Conservation (phyloP, 305 asterid species). For the Ajuga reptans region DNA sequence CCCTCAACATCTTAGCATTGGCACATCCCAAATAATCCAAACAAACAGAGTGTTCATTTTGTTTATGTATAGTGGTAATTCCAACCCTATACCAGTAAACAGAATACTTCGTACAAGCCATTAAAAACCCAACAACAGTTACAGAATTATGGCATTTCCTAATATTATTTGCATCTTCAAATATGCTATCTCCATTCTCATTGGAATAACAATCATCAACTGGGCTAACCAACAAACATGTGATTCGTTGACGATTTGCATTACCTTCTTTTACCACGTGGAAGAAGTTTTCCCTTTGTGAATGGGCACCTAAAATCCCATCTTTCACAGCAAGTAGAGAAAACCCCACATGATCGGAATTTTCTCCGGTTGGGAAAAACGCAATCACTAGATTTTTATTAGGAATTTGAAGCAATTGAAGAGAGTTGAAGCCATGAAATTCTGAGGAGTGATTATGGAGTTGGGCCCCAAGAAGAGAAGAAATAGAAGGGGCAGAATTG, state of each 20-base stretch:
- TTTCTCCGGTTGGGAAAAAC: constrained; percentile 61
- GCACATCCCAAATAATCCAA: constrained; percentile 48
- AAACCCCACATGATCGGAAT: constrained; percentile 51
- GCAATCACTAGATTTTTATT: constrained; percentile 23
- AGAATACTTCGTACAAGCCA: constrained; percentile 54
- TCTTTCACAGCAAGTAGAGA: constrained; percentile 32
- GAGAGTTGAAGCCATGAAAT: constrained; percentile 44
- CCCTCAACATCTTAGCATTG: constrained; percentile 35
- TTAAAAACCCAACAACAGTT: constrained; percentile 39
- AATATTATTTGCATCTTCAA: background rate
- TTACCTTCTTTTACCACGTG: constrained; percentile 25
- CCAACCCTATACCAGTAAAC: constrained; percentile 55
- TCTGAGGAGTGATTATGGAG: constrained; percentile 24
- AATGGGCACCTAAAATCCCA: constrained; percentile 25
- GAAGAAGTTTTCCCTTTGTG: constrained; percentile 12
- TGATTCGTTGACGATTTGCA: constrained; percentile 34
- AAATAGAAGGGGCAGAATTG: constrained; percentile 26
- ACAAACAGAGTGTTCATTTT: constrained; percentile 19
- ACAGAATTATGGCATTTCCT: background rate
- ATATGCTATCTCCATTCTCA: constrained; percentile 4
- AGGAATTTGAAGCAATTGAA: constrained; percentile 46
- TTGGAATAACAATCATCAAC: constrained; percentile 27
- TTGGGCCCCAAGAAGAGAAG: constrained; percentile 34
- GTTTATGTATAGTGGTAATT: constrained; percentile 2
- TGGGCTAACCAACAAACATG: constrained; percentile 47